Evolutionary conservation across 345 rosid genomes (phyloP).

Genomic region (Camelina neglecta): DNA sequence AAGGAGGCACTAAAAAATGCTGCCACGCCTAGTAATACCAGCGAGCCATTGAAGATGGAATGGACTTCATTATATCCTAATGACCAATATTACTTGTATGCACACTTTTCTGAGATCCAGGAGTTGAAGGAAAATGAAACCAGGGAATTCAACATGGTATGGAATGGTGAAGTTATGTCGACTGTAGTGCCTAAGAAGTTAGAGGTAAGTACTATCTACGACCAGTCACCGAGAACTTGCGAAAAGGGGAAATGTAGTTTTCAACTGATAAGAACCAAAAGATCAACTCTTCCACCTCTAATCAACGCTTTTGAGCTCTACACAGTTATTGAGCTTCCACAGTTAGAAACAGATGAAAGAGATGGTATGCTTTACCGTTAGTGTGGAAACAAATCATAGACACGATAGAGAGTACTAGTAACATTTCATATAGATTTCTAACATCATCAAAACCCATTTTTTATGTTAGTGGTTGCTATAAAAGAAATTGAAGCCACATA

Average conservation of each 20-base stretch:
- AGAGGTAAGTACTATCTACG: neutral
- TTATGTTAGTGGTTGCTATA: neutral
- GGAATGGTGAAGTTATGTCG: conserved; percentile 19
- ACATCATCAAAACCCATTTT: neutral
- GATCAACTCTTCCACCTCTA: conserved; percentile 42
- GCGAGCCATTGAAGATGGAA: conserved; percentile 6
- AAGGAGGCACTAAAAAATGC: conserved; percentile 30
- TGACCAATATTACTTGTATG: conserved; percentile 9
- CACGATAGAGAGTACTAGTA: no score
- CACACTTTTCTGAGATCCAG: conserved; percentile 28
- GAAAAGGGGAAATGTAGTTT: neutral
- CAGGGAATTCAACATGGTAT: conserved; percentile 28
- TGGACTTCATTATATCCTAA: neutral
- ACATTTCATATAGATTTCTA: no score
- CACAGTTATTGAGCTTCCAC: conserved; percentile 5
- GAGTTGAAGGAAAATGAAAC: conserved; percentile 16
- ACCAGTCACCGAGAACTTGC: neutral
- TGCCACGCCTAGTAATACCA: conserved; percentile 27
- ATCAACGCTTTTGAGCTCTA: conserved; percentile 40
- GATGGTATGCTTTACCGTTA: neutral
- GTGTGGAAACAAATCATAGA: neutral
- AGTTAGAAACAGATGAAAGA: conserved; percentile 16
- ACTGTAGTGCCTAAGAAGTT: neutral
- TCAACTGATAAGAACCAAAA: conserved; percentile 6
- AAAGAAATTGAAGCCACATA: neutral